Evolutionary conservation across 2,329 filamentous ascomycete species (phyloP), one percentile per base, ranked within the genome.

Genomic region (Chlorencoelia australis): DNA sequence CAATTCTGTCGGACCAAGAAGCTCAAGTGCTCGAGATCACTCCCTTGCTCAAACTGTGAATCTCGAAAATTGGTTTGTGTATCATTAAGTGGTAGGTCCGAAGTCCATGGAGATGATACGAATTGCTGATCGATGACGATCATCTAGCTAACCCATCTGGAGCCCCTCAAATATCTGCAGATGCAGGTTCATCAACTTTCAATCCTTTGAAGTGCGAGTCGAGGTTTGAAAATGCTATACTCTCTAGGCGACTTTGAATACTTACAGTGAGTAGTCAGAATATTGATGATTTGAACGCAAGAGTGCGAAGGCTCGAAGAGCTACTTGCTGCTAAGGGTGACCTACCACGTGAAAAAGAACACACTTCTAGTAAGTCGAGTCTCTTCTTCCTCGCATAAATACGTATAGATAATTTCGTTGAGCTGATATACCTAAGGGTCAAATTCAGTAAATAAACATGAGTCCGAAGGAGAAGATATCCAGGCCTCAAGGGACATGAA

Each of bases 31-130:
- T n/a, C 13, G 22, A 13, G 10, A 24, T 25, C 40, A 16, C 34
- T 36, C 16, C 49, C 49, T n/a, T 52, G 49, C 26, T 47, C 47
- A 7, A 53, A 52, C 35, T 51, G 48, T 29, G 30, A 34, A n/a
- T 47, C 42, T 18, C 33, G 46, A 21, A 42, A 37, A 14, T 7
- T 47, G 4, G 25, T 13, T 14, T 40, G 33, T 7, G 11, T 21
- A 18, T 39, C 30, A 11, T 5, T 6, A 13, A 4, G 22, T 13
- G 13, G 22, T 25, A 25, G 10, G 22, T 9, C 10, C 13, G 3
- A 10, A 25, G 6, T 10, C 13, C 6, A 9, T 25, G 22, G 7
- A 25, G 13, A 10, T 25, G 22, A 13, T 3, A 25, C n/a, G n/a
- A 13, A 10, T 25, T 13, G 3, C 6, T 25, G 6, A 13, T 25